Evolutionary conservation across 371 early-diverging fungal genomes (phyloP), one percentile per base, ranked within the genome.

Genomic region (Mortierella sp.): DNA sequence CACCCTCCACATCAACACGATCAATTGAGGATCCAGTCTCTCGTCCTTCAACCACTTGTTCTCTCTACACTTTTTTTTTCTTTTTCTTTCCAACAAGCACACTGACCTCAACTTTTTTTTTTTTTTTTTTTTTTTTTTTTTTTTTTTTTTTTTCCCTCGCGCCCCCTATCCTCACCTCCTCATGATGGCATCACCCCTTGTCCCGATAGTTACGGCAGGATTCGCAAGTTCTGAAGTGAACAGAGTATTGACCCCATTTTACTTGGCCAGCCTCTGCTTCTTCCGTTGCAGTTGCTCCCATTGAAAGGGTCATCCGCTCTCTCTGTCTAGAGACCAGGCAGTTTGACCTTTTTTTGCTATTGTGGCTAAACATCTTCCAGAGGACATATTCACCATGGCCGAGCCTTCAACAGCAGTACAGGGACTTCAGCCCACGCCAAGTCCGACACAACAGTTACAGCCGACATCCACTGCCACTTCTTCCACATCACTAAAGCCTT

Each of bases 381-480:
- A 5, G 37, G 37, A 3, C 3, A 37, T 5, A 37, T 5, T 37
- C 37, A 37, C 37, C 37, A 60, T 26, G 45, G 60, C 46, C 47
- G 25, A 26, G 26, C 46, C 26, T 25, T 14, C 25, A 21, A 37
- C 18, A 11, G 26, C 14, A 48, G 60, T 16, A 46, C 60, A 25
- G 60, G 60, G 57, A n/a, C 66, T 44, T 25, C 51, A 50, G n/a
- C 57, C 68, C 21, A 51, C 63, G 29, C 63, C 25, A 45, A 69
- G 60, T 52, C 53, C 61, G 47, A 56, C 62, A 23, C 60, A 55
- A 47, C 67, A 50, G 45, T 5, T 37, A 37, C 37, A 37, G 37
- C 37, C 37, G n/a, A n/a, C n/a, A 37, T 37, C 37, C 37, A 9
- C 9, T 9, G 3, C 37, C 37, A 37, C 37, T 9, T 37, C 37